Conservation (phyloP, 441 rosid species). For the Croton laevigatus region DNA sequence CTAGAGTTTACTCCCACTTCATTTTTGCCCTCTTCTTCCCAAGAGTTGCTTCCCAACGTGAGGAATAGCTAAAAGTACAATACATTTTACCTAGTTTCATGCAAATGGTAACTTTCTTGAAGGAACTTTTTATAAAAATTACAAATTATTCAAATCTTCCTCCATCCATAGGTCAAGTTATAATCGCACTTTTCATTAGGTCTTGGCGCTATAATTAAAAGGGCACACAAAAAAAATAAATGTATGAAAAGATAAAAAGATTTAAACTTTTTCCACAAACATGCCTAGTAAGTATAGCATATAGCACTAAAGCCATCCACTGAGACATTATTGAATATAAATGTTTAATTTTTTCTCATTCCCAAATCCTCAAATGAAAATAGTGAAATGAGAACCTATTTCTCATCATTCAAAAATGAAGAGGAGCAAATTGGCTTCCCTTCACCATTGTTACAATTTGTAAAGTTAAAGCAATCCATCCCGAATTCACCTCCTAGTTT, state of each 20-base stretch:
- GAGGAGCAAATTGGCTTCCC: conserved; percentile 28
- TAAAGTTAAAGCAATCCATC: neutral
- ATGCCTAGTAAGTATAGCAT: neutral
- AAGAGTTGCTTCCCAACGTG: too few species aligned
- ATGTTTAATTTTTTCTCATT: neutral
- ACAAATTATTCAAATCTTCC: too few species aligned
- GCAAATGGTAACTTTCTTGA: too few species aligned
- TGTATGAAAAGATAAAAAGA: too few species aligned
- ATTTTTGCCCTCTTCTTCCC: conserved; percentile 4
- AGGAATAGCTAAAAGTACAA: too few species aligned
- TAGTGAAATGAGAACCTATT: conserved; percentile 7
- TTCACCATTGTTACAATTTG: conserved; percentile 3
- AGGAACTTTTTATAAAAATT: too few species aligned
- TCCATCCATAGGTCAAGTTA: too few species aligned
- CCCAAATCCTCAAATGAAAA: neutral
- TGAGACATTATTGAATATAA: neutral
- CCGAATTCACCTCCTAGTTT: conserved; percentile 13
- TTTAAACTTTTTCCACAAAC: too few species aligned
- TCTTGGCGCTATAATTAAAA: too few species aligned
- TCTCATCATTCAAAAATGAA: conserved; percentile 16
- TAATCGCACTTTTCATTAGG: too few species aligned
- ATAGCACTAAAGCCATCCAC: neutral
- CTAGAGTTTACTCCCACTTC: neutral
- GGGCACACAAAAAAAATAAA: too few species aligned
- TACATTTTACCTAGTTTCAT: too few species aligned